Percentiles rank a stretch among this genome's conserved stretches.
Evolutionary conservation across 108 stramenopile species (phyloP).

Genomic region (Schizochytrium sp.): DNA sequence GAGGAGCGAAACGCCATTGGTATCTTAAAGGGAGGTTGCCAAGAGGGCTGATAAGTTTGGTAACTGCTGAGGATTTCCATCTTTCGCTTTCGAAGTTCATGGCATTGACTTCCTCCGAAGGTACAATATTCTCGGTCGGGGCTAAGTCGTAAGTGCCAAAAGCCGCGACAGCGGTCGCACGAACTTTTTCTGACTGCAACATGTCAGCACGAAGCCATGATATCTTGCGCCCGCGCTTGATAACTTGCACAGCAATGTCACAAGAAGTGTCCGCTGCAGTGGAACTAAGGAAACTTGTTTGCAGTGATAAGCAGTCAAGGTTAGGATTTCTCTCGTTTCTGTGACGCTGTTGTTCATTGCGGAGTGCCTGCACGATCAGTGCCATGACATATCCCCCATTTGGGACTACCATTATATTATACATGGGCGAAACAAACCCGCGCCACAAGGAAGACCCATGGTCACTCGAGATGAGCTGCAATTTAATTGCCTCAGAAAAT

Average conservation of each 20-base stretch:
- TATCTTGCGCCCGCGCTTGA: slow-evolving; percentile 6
- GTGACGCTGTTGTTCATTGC: neutral
- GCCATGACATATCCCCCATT: neutral
- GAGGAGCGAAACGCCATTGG: neutral
- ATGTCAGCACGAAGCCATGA: neutral
- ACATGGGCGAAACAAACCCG: neutral
- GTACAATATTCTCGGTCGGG: neutral
- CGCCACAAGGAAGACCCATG: neutral
- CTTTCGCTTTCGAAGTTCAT: slow-evolving; percentile 9
- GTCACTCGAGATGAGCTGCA: neutral
- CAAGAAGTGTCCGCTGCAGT: neutral
- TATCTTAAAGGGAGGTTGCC: too few relatives aligned
- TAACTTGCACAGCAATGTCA: neutral
- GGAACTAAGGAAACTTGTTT: neutral
- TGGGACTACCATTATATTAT: neutral
- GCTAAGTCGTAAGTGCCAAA: neutral
- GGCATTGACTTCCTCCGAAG: neutral
- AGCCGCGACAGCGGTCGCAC: neutral
- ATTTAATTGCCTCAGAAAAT: neutral
- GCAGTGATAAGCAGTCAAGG: neutral
- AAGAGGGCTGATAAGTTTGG: too few relatives aligned
- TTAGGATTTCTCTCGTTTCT: neutral
- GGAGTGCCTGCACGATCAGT: neutral
- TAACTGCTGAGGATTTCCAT: neutral
- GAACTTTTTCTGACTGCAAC: neutral